A percentile compares a stretch with the other conserved stretches of the same genome.
These are phyloP conservation scores for Ensete ventricosum DNA, from an alignment of 176 grass and related monocot genomes.

Conservation along the genomic window DNA sequence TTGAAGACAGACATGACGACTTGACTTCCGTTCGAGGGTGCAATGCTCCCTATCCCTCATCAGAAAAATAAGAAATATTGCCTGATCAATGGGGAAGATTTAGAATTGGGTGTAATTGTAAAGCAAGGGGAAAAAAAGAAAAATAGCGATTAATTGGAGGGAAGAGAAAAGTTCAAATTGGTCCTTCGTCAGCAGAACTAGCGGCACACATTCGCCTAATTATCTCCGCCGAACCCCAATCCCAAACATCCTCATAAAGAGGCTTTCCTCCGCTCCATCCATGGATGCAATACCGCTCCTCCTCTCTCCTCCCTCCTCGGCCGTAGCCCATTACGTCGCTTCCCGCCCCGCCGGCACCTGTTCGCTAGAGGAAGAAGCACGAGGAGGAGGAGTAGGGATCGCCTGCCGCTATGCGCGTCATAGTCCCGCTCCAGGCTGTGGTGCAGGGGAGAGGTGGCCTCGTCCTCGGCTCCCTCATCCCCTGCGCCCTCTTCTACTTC, in stretches of 20 bases:
- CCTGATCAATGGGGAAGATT: too few species aligned
- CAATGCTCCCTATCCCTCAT: too few species aligned
- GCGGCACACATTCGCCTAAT: not conserved
- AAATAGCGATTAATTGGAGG: too few species aligned
- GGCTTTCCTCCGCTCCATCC: too few species aligned
- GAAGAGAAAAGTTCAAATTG: too few species aligned
- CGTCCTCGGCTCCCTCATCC: slow-evolving; percentile 88
- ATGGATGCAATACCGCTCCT: not conserved
- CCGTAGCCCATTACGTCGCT: not conserved
- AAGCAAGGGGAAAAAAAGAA: too few species aligned
- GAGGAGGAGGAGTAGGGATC: not conserved
- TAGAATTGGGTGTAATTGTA: too few species aligned
- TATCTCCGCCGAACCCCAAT: not conserved
- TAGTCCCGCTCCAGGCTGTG: slow-evolving; percentile 81
- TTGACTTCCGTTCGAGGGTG: too few species aligned
- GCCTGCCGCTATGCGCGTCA: slow-evolving; percentile 61
- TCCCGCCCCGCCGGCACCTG: not conserved
- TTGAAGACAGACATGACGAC: too few species aligned
- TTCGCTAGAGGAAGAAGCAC: not conserved
- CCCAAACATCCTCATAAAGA: too few species aligned
- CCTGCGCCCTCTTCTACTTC: slow-evolving; percentile 98
- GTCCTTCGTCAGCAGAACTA: not conserved
- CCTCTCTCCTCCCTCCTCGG: not conserved
- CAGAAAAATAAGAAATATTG: too few species aligned
- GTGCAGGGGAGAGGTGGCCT: slow-evolving; percentile 91